phyloP scores from a whole-genome alignment of 495 filamentous ascomycete species.

The Aspergillus asperescens region DNA sequence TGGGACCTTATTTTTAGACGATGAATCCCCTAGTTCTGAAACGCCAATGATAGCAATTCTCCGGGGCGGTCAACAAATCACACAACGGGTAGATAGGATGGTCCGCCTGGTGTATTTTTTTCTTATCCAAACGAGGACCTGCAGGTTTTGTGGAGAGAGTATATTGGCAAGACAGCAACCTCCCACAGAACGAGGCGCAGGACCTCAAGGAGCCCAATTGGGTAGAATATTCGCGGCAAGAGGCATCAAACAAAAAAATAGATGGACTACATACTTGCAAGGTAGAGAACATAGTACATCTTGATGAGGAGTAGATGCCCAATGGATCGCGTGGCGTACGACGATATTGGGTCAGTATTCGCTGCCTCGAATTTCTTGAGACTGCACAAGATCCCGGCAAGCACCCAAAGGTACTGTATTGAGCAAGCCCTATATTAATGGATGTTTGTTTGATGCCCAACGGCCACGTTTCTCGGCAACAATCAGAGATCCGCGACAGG shows the following conservation, averaged over 20 bases:
- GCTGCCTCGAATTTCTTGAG: constrained; percentile 24
- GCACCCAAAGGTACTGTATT: constrained; percentile 32
- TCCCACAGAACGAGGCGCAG: neutral
- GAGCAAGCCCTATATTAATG: constrained; percentile 20
- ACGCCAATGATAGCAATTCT: constrained; percentile 14
- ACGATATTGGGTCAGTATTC: constrained; percentile 20
- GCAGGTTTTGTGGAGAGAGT: neutral
- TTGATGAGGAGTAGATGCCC: constrained; percentile 18
- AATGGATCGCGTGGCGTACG: constrained; percentile 21
- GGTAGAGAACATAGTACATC: constrained; percentile 68
- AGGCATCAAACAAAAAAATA: constrained; percentile 8
- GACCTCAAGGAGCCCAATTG: constrained; percentile 2
- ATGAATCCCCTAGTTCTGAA: neutral
- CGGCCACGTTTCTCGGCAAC: constrained; percentile 19
- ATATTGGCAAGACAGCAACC: neutral
- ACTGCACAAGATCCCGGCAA: constrained; percentile 29
- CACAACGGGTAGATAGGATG: constrained; percentile 7
- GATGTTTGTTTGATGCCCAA: constrained; percentile 34
- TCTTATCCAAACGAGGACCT: neutral
- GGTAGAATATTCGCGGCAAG: neutral
- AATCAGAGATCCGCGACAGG: constrained; percentile 16
- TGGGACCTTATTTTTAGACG: constrained; percentile 1
- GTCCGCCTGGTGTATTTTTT: neutral
- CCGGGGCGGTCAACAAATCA: constrained; percentile 12
- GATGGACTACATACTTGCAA: constrained; percentile 52